Evolutionary conservation across 2,329 filamentous ascomycete genomes (phyloP).

Genomic region (Karstenula rhodostoma): DNA sequence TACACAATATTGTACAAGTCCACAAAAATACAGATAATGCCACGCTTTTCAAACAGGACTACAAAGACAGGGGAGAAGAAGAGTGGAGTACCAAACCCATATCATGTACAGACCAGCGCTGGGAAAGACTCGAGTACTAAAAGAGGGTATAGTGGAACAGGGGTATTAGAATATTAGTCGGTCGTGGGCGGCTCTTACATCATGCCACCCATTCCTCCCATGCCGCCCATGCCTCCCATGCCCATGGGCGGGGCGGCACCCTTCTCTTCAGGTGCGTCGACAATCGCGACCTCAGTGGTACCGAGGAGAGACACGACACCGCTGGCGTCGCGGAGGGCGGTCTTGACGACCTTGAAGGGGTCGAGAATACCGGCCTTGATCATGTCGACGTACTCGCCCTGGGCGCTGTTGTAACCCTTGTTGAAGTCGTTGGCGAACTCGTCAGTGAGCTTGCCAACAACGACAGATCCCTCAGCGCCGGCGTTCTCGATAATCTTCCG

Average conservation of each 20-base stretch:
- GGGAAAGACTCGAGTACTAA: slow-evolving; percentile 40
- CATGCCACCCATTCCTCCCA: slow-evolving; percentile 70
- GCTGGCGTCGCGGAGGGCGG: slow-evolving; percentile 90
- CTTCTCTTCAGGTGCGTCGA: slow-evolving; percentile 96
- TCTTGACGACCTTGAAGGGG: slow-evolving; percentile 99
- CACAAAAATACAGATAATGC: slow-evolving; percentile 42
- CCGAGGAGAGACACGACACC: slow-evolving; percentile 96
- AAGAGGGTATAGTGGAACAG: slow-evolving; percentile 44
- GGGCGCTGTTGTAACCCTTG: slow-evolving; percentile 95
- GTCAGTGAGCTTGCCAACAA: slow-evolving; percentile 97
- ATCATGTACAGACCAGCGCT: slow-evolving; percentile 46
- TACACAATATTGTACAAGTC: slow-evolving; percentile 49
- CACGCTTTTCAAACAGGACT: slow-evolving; percentile 44
- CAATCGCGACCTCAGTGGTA: slow-evolving; percentile 97
- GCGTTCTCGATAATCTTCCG: slow-evolving; percentile 98
- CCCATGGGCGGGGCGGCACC: slow-evolving; percentile 54
- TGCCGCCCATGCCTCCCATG: slow-evolving; percentile 68
- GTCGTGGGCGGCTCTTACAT: slow-evolving; percentile 37
- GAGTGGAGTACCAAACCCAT: slow-evolving; percentile 49
- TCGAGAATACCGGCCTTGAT: slow-evolving; percentile 96
- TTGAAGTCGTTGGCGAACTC: slow-evolving; percentile 94
- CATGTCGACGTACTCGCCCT: slow-evolving; percentile 99
- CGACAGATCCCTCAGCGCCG: slow-evolving; percentile 91
- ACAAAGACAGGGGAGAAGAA: slow-evolving; percentile 38
- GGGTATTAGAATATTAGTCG: slow-evolving; percentile 41